Percentiles rank a stretch among this genome's conserved stretches.
These are phyloP conservation scores for Phytophthora pisi DNA, from an alignment of 352 stramenopile species.

Conservation along the genomic window DNA sequence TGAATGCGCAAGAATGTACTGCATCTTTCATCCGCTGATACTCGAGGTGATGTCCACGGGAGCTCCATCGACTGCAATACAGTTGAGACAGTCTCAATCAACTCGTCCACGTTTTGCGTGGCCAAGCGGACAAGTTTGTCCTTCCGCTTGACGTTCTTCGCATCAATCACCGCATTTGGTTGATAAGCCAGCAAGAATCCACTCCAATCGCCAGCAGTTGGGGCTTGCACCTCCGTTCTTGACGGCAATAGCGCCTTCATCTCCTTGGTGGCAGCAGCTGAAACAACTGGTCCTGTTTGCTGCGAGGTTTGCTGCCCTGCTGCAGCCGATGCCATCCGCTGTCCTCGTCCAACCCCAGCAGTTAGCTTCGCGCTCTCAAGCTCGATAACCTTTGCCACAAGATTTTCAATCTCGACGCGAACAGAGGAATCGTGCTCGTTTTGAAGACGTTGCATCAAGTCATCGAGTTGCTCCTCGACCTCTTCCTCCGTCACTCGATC, in stretches of 20 bases:
- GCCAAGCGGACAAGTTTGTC: constrained; percentile 60
- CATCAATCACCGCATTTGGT: constrained; percentile 41
- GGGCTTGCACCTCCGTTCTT: constrained; percentile 30
- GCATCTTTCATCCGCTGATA: constrained; percentile 11
- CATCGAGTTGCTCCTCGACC: constrained; percentile 52
- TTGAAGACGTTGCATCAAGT: constrained; percentile 45
- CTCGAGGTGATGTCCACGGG: constrained; percentile 15
- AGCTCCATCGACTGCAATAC: constrained; percentile 35
- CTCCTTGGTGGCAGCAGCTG: constrained; percentile 63
- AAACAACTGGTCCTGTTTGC: constrained; percentile 35
- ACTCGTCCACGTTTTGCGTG: constrained; percentile 49
- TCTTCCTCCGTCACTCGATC: constrained; percentile 49
- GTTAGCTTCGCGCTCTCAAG: constrained; percentile 46
- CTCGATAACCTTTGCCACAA: constrained; percentile 49
- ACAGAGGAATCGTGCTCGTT: constrained; percentile 43
- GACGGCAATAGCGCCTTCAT: constrained; percentile 51
- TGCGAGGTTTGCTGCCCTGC: constrained; percentile 20
- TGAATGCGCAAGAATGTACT: constrained; percentile 39
- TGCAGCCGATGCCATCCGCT: constrained; percentile 40
- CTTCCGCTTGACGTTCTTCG: constrained; percentile 48
- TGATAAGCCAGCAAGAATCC: constrained; percentile 55
- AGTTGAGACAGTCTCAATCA: constrained; percentile 28
- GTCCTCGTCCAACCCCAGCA: constrained; percentile 41
- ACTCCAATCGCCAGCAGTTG: constrained; percentile 30
- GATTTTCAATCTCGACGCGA: constrained; percentile 42